Evolutionary conservation across 2,329 filamentous ascomycete genomes (phyloP).

Genomic region (Neofusicoccum umdonicola): DNA sequence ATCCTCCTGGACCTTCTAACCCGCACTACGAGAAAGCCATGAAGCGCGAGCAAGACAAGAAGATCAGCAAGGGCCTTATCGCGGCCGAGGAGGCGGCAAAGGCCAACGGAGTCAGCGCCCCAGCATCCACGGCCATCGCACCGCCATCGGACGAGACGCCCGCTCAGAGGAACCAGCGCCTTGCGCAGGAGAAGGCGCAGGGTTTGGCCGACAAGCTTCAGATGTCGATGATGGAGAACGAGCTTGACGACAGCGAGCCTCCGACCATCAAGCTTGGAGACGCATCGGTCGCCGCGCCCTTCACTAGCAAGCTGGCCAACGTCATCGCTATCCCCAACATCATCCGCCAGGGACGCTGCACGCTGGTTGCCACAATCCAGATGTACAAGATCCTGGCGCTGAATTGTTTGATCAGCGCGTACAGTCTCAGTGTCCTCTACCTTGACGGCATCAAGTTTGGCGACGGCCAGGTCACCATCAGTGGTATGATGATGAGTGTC

Average conservation of each 20-base stretch:
- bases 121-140: conserved; percentile 58
- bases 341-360: conserved; percentile 95
- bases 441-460: conserved; percentile 99
- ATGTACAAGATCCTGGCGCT: conserved; percentile 99
- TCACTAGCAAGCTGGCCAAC: conserved; percentile 95
- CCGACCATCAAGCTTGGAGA: conserved; percentile 96
- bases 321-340: conserved; percentile 98
- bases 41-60: conserved; percentile 77
- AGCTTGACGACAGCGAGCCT: conserved; percentile 84
- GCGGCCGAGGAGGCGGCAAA: conserved; percentile 33
- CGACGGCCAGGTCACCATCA: conserved; percentile 96
- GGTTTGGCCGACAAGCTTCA: conserved; percentile 84
- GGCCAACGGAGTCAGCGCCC: conserved; percentile 18
- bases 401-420: conserved; percentile 96
- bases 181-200: conserved; percentile 60
- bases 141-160: conserved; percentile 54
- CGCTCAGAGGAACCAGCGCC: conserved; percentile 54
- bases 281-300: conserved; percentile 93
- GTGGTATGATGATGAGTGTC: conserved; percentile 99
- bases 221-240: conserved; percentile 81
- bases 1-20: conserved; percentile 84
- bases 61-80: conserved; percentile 62
- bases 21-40: conserved; percentile 94
- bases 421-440: conserved; percentile 94
- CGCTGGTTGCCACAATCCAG: conserved; percentile 95